phyloP scores from a whole-genome alignment of 2,329 filamentous ascomycete genomes.

The Neofusicoccum parvum region DNA sequence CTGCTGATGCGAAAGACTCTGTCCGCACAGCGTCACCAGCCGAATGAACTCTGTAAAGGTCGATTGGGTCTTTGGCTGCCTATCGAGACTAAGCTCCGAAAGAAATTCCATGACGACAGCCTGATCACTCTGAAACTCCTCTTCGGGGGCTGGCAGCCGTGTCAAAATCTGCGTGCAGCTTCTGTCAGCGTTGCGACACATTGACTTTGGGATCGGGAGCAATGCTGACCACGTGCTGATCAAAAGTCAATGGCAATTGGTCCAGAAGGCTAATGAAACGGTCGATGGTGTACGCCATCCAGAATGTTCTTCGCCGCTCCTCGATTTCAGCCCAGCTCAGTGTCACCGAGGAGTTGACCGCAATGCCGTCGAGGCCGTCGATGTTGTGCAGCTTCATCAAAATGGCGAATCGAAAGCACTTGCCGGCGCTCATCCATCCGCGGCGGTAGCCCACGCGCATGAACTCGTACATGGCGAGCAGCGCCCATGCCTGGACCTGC shows the following conservation, averaged over 20 bases:
- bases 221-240: conserved; percentile 29
- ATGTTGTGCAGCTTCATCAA: conserved; percentile 40
- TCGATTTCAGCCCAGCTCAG: conserved; percentile 34
- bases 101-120: conserved; percentile 33
- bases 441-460: conserved; percentile 37
- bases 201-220: too few species aligned
- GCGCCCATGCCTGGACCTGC: conserved; percentile 41
- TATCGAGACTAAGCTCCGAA: conserved; percentile 31
- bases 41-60: conserved; percentile 39
- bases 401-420: conserved; percentile 42
- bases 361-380: conserved; percentile 28
- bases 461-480: conserved; percentile 42
- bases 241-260: conserved; percentile 34
- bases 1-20: conserved; percentile 8
- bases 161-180: conserved; percentile 33
- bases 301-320: conserved; percentile 42
- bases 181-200: too few species aligned
- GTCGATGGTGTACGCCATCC: conserved; percentile 45
- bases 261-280: conserved; percentile 38
- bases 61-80: conserved; percentile 26
- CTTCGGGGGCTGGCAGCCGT: conserved; percentile 40
- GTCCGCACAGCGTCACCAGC: conserved; percentile 30
- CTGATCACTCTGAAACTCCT: conserved; percentile 39
- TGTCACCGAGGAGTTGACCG: conserved; percentile 18
- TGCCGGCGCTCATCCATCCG: conserved; percentile 42